These are phyloP conservation scores for Oryza australiensis DNA, from an alignment of 176 grass and related monocot genomes.

Conservation along the genomic window DNA sequence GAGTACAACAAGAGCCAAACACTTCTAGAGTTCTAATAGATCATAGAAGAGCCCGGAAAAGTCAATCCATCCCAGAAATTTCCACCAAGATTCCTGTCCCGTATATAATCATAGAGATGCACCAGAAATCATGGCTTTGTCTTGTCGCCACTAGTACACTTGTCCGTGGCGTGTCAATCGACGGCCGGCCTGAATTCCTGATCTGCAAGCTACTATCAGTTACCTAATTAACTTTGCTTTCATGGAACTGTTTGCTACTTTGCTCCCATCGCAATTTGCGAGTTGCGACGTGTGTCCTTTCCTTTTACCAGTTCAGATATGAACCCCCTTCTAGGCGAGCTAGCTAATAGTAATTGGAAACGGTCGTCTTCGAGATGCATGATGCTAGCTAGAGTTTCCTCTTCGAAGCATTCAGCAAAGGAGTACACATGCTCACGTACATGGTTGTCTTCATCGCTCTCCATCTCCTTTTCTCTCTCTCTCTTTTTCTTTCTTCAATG, in stretches of 20 bases:
- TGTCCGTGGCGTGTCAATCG: constrained; percentile 17
- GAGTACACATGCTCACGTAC: not conserved
- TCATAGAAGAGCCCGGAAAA: not conserved
- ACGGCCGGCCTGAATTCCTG: not conserved
- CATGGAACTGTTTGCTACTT: not conserved
- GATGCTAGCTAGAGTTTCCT: not conserved
- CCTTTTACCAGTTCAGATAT: not conserved
- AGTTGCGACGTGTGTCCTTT: not conserved
- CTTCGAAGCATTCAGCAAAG: not conserved
- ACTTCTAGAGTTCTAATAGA: not conserved
- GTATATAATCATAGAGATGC: not conserved
- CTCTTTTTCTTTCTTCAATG: not conserved
- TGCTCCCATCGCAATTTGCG: not conserved
- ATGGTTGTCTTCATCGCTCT: not conserved
- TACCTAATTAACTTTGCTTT: constrained; percentile 6
- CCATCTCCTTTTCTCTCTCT: too few species aligned
- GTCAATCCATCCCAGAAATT: not conserved
- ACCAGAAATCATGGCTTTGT: constrained; percentile 23
- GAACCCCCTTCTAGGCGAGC: not conserved
- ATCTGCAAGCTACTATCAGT: not conserved
- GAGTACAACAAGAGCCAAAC: not conserved
- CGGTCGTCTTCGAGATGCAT: not conserved
- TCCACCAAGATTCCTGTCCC: constrained; percentile 17
- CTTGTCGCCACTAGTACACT: not conserved
- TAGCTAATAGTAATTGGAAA: not conserved